phyloP scores from a whole-genome alignment of 257 asterid genomes.

The Solanum bukasovii region DNA sequence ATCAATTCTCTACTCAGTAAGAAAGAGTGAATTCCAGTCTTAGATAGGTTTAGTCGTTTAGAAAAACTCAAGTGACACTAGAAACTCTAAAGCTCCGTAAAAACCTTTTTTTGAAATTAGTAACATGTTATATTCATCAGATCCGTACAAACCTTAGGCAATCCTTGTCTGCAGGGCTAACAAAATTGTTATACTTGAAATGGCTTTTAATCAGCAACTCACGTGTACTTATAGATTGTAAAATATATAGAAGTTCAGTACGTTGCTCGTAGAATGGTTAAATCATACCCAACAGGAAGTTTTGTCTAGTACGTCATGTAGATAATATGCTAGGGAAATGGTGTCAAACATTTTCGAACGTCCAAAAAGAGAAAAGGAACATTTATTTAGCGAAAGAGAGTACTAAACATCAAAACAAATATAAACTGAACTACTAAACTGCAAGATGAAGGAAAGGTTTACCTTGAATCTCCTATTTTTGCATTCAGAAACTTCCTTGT shows the following conservation, averaged over 20 bases:
- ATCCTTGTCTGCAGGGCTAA: not conserved
- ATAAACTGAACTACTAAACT: not conserved
- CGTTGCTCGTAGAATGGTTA: not conserved
- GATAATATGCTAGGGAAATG: not conserved
- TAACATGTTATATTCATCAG: not conserved
- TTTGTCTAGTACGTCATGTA: not conserved
- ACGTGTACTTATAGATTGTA: not conserved
- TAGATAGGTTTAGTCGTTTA: not conserved
- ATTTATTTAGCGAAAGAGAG: not conserved
- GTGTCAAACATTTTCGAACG: not conserved
- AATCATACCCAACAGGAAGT: not conserved
- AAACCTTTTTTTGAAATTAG: not conserved
- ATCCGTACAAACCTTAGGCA: not conserved
- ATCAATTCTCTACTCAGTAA: not conserved
- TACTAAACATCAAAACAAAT: not conserved
- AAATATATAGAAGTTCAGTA: not conserved
- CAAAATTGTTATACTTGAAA: not conserved
- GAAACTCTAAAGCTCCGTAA: not conserved
- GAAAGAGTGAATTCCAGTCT: not conserved
- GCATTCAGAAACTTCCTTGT: slow-evolving; percentile 31
- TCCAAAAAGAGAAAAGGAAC: not conserved
- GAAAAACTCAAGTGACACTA: not conserved
- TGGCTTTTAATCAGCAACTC: not conserved
- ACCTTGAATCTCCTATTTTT: slow-evolving; percentile 32
- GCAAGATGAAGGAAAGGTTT: slow-evolving; percentile 11